Percentiles rank a stretch among this genome's conserved stretches.
Evolutionary conservation across 2,329 filamentous ascomycete genomes (phyloP).

Genomic region (Aspergillus unguis): DNA sequence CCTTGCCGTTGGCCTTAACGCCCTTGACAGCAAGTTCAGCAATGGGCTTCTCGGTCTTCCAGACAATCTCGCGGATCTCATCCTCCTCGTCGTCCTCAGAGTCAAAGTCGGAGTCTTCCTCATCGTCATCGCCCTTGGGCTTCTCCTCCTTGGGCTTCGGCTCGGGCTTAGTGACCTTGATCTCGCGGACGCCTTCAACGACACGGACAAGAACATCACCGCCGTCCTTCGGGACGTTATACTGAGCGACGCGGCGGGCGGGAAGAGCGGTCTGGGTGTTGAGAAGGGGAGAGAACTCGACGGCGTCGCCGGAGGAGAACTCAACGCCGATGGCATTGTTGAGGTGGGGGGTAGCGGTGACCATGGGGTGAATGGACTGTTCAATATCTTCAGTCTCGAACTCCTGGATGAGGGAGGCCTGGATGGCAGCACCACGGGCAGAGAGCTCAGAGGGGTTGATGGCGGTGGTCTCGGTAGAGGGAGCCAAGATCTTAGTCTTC

Average conservation of each 20-base stretch:
- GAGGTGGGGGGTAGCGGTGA: conserved; percentile 90
- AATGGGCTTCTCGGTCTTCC: conserved; percentile 79
- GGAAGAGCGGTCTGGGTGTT: conserved; percentile 85
- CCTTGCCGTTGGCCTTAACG: conserved; percentile 82
- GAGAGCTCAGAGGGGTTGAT: conserved; percentile 92
- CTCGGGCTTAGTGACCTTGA: conserved; percentile 88
- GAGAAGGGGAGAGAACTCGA: conserved; percentile 77
- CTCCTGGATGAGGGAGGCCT: conserved; percentile 89
- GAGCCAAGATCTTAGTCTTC: conserved; percentile 73
- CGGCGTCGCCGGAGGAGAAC: conserved; percentile 58
- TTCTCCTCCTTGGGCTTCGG: conserved; percentile 65
- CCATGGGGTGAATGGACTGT: conserved; percentile 90
- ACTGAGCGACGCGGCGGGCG: conserved; percentile 77
- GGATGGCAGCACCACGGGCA: conserved; percentile 87
- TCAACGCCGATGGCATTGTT: conserved; percentile 84
- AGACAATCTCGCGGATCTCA: conserved; percentile 83
- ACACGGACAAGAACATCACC: conserved; percentile 87
- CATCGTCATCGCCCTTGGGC: conserved; percentile 55
- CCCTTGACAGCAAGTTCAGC: conserved; percentile 81
- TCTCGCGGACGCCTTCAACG: conserved; percentile 82
- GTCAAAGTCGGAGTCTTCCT: conserved; percentile 62
- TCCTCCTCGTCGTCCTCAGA: conserved; percentile 68
- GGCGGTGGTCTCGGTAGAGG: conserved; percentile 70
- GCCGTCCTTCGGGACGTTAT: conserved; percentile 71
- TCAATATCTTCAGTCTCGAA: conserved; percentile 93